Evolutionary conservation across 441 rosid genomes (phyloP).

Genomic region (Monsonia emarginata): DNA sequence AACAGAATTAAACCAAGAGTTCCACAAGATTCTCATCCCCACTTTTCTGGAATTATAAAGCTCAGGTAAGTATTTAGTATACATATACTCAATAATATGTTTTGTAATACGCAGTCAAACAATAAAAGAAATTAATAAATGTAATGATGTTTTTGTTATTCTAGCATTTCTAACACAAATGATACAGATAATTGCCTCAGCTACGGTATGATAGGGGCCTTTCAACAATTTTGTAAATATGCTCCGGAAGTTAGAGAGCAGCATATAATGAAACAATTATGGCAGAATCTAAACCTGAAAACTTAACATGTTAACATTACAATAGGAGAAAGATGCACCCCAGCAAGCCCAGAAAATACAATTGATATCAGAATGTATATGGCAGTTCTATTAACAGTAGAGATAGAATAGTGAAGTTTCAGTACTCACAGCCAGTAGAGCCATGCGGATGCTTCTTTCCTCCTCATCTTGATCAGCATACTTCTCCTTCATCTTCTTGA

Average conservation of each 20-base stretch:
- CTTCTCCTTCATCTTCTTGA: slow-evolving; percentile 95
- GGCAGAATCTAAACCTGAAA: too few species aligned
- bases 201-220: not conserved
- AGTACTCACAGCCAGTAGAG: slow-evolving; percentile 74
- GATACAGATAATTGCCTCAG: not conserved
- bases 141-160: not conserved
- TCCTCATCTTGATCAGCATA: slow-evolving; percentile 96
- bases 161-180: not conserved
- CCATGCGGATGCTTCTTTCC: slow-evolving; percentile 72
- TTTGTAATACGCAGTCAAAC: not conserved
- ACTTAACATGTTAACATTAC: not conserved
- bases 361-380: not conserved
- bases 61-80: not conserved
- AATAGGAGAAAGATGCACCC: too few species aligned
- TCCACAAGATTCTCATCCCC: not conserved
- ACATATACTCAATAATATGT: not conserved
- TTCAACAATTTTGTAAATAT: not conserved
- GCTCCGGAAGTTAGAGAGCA: not conserved
- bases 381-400: not conserved
- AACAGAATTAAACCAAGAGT: not conserved
- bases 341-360: too few species aligned
- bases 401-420: slow-evolving; percentile 1
- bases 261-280: not conserved
- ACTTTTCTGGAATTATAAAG: not conserved
- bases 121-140: not conserved